Base-by-base conservation (phyloP, 1,139 yeast species). In the Saccharomyces hybrid region DNA sequence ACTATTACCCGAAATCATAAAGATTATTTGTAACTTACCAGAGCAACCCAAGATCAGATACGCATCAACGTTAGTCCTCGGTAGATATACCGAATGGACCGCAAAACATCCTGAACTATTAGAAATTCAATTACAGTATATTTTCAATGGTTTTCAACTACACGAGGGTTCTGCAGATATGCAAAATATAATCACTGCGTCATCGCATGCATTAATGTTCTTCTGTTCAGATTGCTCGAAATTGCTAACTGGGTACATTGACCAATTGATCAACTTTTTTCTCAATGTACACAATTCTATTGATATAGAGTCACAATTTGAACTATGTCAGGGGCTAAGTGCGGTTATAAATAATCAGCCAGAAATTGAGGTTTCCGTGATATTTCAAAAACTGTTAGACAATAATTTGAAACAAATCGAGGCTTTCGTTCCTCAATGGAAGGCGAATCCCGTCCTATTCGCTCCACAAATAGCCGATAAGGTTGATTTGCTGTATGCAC, bases 71-170 rank as follows among this genome's bases (percentile, higher is more conserved):
- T 77, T 93, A 63, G 96, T 93, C 1, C 75, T 95, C 50, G 99
- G 99, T 7, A 78, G 99, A 63, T 93, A 93, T 70, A 88, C 98
- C 1, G 91, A 86, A 71, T 95, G 99, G 98, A 89, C 98, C 0
- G 77, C 91, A 4, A 79, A 81, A 59, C 95, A 93, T 70, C 89
- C 96, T 1, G 85, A 88, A 58, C 86, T 78, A 63, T 75, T 95
- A 58, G 95, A 88, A 69, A 80, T 84, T 51, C 97, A 91, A 70
- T 77, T 95, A 56, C 84, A 86, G 61, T 93, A 90, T 68, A 89
- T 95, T 60, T 87, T 86, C 53, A 78, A 78, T 58, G 96, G 97
- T 0, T 88, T 93, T 64, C 80, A 80, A 56, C 66, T 57, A 26
- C 53, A 56, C 7, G 63, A 62, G 1, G 61, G 69, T 14, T 59